These are phyloP conservation scores for Dioszegia crocea DNA, from an alignment of 768 basidiomycete species.

Conservation along the genomic window DNA sequence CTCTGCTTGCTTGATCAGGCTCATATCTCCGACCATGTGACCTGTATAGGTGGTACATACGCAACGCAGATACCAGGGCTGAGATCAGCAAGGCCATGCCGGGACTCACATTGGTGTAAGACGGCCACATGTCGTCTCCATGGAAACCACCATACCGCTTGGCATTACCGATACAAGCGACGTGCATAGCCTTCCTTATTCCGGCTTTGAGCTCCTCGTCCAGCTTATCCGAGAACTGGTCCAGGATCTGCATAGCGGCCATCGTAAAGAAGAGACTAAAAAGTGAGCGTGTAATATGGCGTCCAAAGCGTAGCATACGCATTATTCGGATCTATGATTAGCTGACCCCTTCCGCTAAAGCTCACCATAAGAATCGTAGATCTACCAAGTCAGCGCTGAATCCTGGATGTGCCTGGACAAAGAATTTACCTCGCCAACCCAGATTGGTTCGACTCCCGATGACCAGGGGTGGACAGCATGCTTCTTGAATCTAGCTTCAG, in stretches of 20 bases:
- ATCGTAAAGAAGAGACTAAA: slow-evolving; percentile 14
- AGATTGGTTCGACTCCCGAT: not conserved
- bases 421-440: not conserved
- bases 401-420: not conserved
- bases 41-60: slow-evolving; percentile 13
- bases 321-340: not conserved
- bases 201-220: not conserved
- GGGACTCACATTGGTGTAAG: slow-evolving; percentile 14
- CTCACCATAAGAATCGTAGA: not conserved
- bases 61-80: slow-evolving; percentile 21
- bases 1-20: slow-evolving; percentile 4
- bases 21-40: not conserved
- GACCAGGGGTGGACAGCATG: not conserved
- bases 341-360: not conserved
- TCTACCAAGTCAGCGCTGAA: not conserved
- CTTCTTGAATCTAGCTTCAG: not conserved
- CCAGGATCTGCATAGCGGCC: slow-evolving; percentile 13
- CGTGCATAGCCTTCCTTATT: slow-evolving; percentile 11
- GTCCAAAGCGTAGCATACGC: not conserved
- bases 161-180: slow-evolving; percentile 2
- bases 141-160: not conserved
- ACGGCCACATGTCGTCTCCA: slow-evolving; percentile 15
- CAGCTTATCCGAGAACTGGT: slow-evolving; percentile 11
- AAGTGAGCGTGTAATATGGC: not conserved
- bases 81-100: not conserved